These are phyloP conservation scores for Lasiosphaeris hirsuta DNA, from an alignment of 495 filamentous ascomycete genomes.

Conservation along the genomic window DNA sequence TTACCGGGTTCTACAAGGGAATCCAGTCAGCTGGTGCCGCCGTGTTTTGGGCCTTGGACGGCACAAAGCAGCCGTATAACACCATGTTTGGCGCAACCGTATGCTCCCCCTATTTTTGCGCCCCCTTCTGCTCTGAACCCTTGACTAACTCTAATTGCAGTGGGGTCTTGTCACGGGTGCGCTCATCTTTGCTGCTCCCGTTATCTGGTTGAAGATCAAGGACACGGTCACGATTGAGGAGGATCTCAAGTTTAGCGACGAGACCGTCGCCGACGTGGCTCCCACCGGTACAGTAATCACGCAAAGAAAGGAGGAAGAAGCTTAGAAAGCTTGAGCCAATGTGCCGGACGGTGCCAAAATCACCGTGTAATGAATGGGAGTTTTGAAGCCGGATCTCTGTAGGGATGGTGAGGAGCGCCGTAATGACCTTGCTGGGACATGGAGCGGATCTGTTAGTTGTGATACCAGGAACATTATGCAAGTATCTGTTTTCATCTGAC, in stretches of 20 bases:
- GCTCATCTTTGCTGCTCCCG: conserved; percentile 70
- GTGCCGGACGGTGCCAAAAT: no score
- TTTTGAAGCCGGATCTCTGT: no score
- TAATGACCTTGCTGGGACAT: no score
- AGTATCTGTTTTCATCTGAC: no score
- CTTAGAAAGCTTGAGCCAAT: background rate
- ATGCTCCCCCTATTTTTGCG: conserved; percentile 16
- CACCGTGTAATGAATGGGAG: no score
- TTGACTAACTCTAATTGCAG: conserved; percentile 23
- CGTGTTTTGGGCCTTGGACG: conserved; percentile 80
- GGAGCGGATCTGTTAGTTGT: no score
- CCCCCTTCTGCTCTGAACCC: background rate
- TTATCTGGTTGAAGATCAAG: conserved; percentile 75
- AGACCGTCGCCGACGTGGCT: conserved; percentile 65
- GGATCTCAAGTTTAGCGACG: conserved; percentile 79
- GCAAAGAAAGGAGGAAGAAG: conserved; percentile 9
- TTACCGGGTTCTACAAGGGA: conserved; percentile 92
- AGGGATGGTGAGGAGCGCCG: no score
- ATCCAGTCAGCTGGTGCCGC: conserved; percentile 91
- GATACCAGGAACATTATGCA: no score
- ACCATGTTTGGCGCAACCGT: conserved; percentile 53
- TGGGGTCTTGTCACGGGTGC: conserved; percentile 72
- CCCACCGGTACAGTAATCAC: background rate
- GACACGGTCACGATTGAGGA: conserved; percentile 69
- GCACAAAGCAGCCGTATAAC: conserved; percentile 59